phyloP scores from a whole-genome alignment of 176 grass and related monocot genomes.

The Oryza australiensis region DNA sequence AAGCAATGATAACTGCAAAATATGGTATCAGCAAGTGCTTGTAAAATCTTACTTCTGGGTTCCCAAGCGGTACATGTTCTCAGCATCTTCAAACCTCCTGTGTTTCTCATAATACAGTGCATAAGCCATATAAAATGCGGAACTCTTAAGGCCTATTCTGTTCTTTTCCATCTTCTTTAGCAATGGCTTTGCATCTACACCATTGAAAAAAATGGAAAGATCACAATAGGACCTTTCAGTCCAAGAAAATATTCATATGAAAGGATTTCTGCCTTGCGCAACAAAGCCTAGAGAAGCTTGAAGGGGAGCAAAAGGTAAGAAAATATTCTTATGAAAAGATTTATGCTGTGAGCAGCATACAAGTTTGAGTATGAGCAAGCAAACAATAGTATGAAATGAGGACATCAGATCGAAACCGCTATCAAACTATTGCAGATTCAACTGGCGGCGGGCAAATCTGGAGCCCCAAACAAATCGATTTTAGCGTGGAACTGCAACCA shows the following conservation, averaged over 20 bases:
- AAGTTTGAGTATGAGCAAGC: not conserved
- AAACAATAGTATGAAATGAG: not conserved
- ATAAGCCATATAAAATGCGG: slow-evolving; percentile 83
- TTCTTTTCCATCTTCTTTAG: slow-evolving; percentile 87
- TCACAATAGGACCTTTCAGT: not conserved
- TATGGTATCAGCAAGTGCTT: not conserved
- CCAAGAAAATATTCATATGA: not conserved
- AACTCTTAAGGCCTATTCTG: slow-evolving; percentile 72
- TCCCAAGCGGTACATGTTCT: slow-evolving; percentile 73
- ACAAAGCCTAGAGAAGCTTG: too few relatives aligned
- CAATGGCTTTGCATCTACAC: slow-evolving; percentile 69
- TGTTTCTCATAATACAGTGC: slow-evolving; percentile 94
- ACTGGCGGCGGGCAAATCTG: not conserved
- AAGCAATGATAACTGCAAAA: slow-evolving; percentile 1
- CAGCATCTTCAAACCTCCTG: slow-evolving; percentile 56
- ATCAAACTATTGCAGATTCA: not conserved
- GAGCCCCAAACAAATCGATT: not conserved
- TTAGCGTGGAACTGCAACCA: not conserved
- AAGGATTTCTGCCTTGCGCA: not conserved
- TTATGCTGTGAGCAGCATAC: not conserved
- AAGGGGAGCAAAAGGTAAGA: not conserved
- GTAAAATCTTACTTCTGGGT: slow-evolving; percentile 66
- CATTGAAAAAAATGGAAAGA: not conserved
- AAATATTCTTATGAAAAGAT: not conserved
- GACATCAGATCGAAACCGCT: not conserved